These are phyloP conservation scores for Apiotrichum siamense DNA, from an alignment of 1,284 basidiomycete genomes.

Conservation along the genomic window DNA sequence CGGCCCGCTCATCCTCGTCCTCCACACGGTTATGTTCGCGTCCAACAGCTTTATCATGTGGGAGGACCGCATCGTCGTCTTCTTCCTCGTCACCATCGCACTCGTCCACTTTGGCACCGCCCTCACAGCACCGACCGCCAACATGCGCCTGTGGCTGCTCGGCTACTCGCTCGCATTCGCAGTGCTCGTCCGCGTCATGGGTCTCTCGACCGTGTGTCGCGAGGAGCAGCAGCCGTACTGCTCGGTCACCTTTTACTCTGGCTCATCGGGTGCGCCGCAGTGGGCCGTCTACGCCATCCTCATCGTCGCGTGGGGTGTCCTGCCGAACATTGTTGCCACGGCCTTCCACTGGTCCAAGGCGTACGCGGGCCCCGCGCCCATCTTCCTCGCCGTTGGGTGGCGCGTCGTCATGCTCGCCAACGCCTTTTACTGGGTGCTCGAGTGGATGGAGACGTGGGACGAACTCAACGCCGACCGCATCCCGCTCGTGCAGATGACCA, in stretches of 20 bases:
- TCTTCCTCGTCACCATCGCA: conserved; percentile 58
- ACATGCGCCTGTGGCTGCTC: conserved; percentile 69
- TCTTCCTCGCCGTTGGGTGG: conserved; percentile 60
- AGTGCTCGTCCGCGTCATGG: conserved; percentile 65
- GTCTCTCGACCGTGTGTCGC: conserved; percentile 74
- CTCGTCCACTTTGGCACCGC: conserved; percentile 58
- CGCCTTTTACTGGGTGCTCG: conserved; percentile 67
- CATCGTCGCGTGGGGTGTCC: conserved; percentile 52
- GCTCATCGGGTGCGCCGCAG: conserved; percentile 59
- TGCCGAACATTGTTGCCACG: conserved; percentile 58
- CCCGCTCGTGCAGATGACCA: conserved; percentile 50
- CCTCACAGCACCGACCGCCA: conserved; percentile 58
- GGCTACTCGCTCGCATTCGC: conserved; percentile 63
- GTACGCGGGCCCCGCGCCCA: conserved; percentile 62
- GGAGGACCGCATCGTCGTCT: conserved; percentile 80
- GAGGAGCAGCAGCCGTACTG: conserved; percentile 91
- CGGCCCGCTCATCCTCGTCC: conserved; percentile 54
- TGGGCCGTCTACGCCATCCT: conserved; percentile 56
- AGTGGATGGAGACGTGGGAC: conserved; percentile 59
- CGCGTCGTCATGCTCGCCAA: conserved; percentile 57
- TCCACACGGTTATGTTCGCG: conserved; percentile 67
- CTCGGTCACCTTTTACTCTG: conserved; percentile 75
- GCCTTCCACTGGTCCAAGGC: conserved; percentile 65
- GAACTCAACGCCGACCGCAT: conserved; percentile 35
- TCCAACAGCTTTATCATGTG: conserved; percentile 95